Evolutionary conservation across 2,329 filamentous ascomycete genomes (phyloP), one percentile per base, ranked within the genome.

Genomic region (Alternaria panax): DNA sequence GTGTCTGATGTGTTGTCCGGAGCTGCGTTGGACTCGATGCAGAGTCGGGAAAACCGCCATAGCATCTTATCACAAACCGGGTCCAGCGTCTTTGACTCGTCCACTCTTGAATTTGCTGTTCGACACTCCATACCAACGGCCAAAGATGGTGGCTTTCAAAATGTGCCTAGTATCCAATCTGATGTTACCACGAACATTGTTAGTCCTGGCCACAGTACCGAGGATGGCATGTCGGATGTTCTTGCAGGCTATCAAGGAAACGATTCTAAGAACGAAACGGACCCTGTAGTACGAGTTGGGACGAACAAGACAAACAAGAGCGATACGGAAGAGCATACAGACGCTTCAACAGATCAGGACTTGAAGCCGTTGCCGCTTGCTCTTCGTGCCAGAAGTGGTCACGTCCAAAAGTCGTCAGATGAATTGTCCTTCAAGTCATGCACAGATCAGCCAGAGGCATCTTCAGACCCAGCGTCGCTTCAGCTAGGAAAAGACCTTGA

Each of bases 371-470:
- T 43, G 18, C 38, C 51, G 25, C 43, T 59, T 40, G 22, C n/a
- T 4, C 42, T 32, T 46, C 43, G 14, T 18, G 50, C 45, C 52
- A 66, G 50, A 18, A 69, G 63, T 57, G 65, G 61, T 25, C 71
- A 75, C 60, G 56, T 59, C n/a, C 65, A 69, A 25, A 72, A 71
- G 54, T 70, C 70, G 11, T 77, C 70, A 7, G 72, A 75, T 47
- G 69, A 70, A 34, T 69, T 74, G 51, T 77, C 75, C 7, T 77
- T 74, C 65, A 75, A 75, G 52, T 73, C 74, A 27, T 75, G 70
- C 36, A 71, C 69, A 7, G 64, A 70, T 52, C 43, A 65, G 14
- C 55, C 64, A 7, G 63, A 72, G n/a, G 43, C 54, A 32, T 51
- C 51, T 27, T 43, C 25, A 27, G 50, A 22, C 5, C 32, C 27